A percentile compares a stretch with the other conserved stretches of the same genome.
Conservation (phyloP, 352 stramenopile species). For the Pythium phragmiticola region DNA sequence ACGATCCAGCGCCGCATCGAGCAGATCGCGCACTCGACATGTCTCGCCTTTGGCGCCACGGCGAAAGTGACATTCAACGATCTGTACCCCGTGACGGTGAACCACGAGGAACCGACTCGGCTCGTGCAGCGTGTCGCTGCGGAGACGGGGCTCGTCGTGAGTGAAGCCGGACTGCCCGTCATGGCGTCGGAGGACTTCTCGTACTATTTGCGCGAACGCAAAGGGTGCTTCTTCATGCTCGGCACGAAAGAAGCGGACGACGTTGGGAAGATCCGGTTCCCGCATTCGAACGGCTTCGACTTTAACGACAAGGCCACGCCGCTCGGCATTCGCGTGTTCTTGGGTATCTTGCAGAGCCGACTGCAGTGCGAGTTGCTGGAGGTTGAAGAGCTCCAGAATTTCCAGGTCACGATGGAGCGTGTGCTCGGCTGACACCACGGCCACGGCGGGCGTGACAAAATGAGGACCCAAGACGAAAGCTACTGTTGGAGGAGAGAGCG, state of each 20-base stretch:
- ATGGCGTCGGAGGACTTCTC: slow-evolving; percentile 96
- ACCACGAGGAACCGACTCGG: slow-evolving; percentile 66
- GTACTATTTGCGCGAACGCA: slow-evolving; percentile 83
- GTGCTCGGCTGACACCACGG: slow-evolving; percentile 30
- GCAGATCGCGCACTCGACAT: slow-evolving; percentile 84
- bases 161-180: slow-evolving; percentile 76
- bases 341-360: slow-evolving; percentile 67
- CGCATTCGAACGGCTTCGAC: slow-evolving; percentile 80
- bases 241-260: slow-evolving; percentile 78
- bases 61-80: slow-evolving; percentile 62
- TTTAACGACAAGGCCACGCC: slow-evolving; percentile 86
- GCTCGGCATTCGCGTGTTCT: slow-evolving; percentile 73
- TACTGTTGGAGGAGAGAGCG: too few species aligned
- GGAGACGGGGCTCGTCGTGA: slow-evolving; percentile 72
- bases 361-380: slow-evolving; percentile 67
- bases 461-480: too few species aligned
- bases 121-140: slow-evolving; percentile 72
- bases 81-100: slow-evolving; percentile 76
- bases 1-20: slow-evolving; percentile 85
- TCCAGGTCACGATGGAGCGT: slow-evolving; percentile 75
- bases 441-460: too few species aligned
- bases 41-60: slow-evolving; percentile 72
- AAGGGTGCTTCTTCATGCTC: slow-evolving; percentile 86
- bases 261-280: slow-evolving; percentile 45
- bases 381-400: slow-evolving; percentile 66